phyloP scores from a whole-genome alignment of 768 basidiomycete species.

The Boletus fagicola region DNA sequence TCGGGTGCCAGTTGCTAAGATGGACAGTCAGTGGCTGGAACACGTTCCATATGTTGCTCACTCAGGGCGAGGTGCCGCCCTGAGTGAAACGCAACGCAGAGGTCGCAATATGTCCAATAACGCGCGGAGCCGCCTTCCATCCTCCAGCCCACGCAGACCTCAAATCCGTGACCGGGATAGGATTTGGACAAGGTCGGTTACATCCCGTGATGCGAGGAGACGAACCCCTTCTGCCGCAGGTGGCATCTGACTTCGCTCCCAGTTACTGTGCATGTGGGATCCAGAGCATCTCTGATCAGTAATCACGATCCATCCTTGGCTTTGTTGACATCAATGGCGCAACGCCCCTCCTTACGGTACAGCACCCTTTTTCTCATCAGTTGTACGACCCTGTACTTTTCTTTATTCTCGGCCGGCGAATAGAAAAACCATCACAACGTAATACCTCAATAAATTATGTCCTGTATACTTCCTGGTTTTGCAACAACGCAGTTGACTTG shows the following conservation, averaged over 20 bases:
- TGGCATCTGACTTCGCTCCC: constrained; percentile 23
- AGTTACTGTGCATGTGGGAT: constrained; percentile 10
- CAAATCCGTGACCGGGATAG: constrained; percentile 22
- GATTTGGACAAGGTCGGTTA: constrained; percentile 22
- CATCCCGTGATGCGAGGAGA: constrained; percentile 28
- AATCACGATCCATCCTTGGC: constrained; percentile 5
- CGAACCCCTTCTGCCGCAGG: constrained; percentile 36
- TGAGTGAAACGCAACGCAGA: constrained; percentile 5
- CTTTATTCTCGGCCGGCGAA: constrained; percentile 3
- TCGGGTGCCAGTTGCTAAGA: constrained; percentile 5
- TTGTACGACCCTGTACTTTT: constrained; percentile 13
- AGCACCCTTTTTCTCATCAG: constrained; percentile 16
- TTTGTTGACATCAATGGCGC: constrained; percentile 2
- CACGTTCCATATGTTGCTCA: constrained; percentile 3
- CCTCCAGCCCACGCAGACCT: constrained; percentile 21
- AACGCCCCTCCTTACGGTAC: constrained; percentile 3
- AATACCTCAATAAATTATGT: constrained; percentile 2
- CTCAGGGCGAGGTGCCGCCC: background rate
- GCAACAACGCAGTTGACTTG: constrained; percentile 1
- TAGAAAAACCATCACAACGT: background rate
- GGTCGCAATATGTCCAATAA: constrained; percentile 14
- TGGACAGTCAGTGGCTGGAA: constrained; percentile 7
- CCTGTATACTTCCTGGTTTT: constrained; percentile 10
- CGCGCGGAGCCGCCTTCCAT: constrained; percentile 12
- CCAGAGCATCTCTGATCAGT: constrained; percentile 12